These are phyloP conservation scores for Lepidium campestre DNA, from an alignment of 441 rosid genomes.

Conservation along the genomic window DNA sequence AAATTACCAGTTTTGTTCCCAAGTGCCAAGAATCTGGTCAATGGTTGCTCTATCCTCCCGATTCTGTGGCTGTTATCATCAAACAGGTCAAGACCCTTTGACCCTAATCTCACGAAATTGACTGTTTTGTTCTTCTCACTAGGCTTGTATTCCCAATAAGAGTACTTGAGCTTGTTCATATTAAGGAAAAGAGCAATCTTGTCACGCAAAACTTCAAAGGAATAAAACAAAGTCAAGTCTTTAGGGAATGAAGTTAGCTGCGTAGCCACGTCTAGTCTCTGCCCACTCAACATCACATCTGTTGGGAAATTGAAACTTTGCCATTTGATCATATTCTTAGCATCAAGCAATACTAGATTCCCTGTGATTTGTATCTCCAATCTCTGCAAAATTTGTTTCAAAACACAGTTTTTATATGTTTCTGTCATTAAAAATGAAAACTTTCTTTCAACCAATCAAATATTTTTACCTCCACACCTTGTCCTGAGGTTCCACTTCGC, in stretches of 20 bases:
- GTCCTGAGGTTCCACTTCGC: conserved; percentile 78
- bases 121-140: conserved; percentile 52
- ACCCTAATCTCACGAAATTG: conserved; percentile 46
- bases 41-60: conserved; percentile 41
- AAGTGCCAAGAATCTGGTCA: conserved; percentile 56
- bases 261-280: conserved; percentile 70
- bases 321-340: conserved; percentile 54
- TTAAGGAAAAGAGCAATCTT: conserved; percentile 60
- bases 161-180: conserved; percentile 58
- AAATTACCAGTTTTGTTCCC: conserved; percentile 75
- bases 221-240: conserved; percentile 50
- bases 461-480: conserved; percentile 75
- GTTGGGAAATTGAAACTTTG: conserved; percentile 95
- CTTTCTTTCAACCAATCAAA: neutral
- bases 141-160: conserved; percentile 88
- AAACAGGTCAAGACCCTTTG: conserved; percentile 50
- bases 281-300: conserved; percentile 74
- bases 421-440: neutral
- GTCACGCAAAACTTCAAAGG: conserved; percentile 57
- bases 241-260: conserved; percentile 67
- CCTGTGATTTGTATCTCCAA: conserved; percentile 58
- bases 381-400: conserved; percentile 42
- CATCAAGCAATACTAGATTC: conserved; percentile 64
- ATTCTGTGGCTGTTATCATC: conserved; percentile 50
- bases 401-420: neutral